These are phyloP conservation scores for Bidens hawaiensis DNA, from an alignment of 140 eudicot species.

Conservation along the genomic window DNA sequence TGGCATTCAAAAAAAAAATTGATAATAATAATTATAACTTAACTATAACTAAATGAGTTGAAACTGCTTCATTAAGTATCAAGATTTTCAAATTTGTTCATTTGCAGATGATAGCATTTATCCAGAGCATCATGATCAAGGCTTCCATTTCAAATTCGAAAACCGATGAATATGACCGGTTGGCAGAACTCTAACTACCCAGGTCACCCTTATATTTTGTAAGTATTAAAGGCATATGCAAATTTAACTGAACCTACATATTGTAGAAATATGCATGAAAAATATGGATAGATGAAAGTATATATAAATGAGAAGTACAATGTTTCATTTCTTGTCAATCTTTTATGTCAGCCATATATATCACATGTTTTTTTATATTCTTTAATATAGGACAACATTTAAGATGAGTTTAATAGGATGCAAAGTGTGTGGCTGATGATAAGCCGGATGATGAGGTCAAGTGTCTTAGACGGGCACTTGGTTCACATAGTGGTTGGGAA, in stretches of 20 bases:
- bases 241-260: not conserved
- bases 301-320: not conserved
- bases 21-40: no score
- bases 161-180: not conserved
- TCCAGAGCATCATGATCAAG: conserved; percentile 32
- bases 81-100: conserved; percentile 2
- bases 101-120: conserved; percentile 40
- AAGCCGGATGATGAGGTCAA: no score
- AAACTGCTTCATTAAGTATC: not conserved
- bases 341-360: not conserved
- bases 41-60: not conserved
- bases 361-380: no score
- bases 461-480: no score
- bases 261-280: not conserved
- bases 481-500: no score
- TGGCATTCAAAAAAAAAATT: no score
- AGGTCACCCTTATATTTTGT: not conserved
- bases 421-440: no score
- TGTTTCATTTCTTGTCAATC: not conserved
- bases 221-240: not conserved
- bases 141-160: conserved; percentile 6
- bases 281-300: not conserved
- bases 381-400: no score
- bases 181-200: not conserved
- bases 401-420: no score